Evolutionary conservation across 2,329 filamentous ascomycete species (phyloP).

Genomic region (Bimuria novae-zelandiae): DNA sequence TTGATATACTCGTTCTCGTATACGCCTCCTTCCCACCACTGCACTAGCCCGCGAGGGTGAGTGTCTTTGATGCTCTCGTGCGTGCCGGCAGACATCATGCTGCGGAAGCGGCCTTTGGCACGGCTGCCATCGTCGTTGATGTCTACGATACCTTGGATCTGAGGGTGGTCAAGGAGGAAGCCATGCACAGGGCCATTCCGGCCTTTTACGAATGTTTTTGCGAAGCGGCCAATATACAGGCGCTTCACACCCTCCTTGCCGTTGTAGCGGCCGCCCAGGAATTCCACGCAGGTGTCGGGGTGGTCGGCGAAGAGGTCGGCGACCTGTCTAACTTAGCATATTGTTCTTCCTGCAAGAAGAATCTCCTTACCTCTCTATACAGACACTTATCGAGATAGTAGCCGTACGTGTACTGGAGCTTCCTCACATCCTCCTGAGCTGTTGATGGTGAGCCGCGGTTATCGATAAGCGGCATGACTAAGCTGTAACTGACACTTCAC

Average conservation of each 20-base stretch:
- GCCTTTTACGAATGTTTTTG: conserved; percentile 56
- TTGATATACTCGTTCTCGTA: conserved; percentile 66
- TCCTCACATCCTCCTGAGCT: conserved; percentile 61
- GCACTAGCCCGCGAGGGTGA: conserved; percentile 58
- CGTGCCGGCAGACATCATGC: conserved; percentile 61
- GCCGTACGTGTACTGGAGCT: conserved; percentile 62
- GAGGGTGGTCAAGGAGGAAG: conserved; percentile 62
- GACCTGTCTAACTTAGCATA: conserved; percentile 26
- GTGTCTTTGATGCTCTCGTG: conserved; percentile 57
- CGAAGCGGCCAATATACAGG: conserved; percentile 60
- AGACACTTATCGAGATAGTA: conserved; percentile 65
- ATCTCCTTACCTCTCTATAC: conserved; percentile 55
- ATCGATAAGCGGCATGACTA: conserved; percentile 17
- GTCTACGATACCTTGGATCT: conserved; percentile 62
- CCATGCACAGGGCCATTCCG: conserved; percentile 62
- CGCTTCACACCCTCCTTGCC: conserved; percentile 57
- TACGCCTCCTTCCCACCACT: conserved; percentile 64
- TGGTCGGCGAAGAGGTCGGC: conserved; percentile 56
- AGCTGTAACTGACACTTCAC: conserved; percentile 33
- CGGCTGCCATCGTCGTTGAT: conserved; percentile 53
- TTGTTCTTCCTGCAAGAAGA: too few species aligned
- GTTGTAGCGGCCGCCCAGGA: conserved; percentile 59
- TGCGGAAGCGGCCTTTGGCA: conserved; percentile 58
- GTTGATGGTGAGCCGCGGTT: conserved; percentile 15
- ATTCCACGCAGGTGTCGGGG: conserved; percentile 60